Evolutionary conservation across 257 asterid species (phyloP), one percentile per base, ranked within the genome.

Genomic region (Cinchona pubescens): DNA sequence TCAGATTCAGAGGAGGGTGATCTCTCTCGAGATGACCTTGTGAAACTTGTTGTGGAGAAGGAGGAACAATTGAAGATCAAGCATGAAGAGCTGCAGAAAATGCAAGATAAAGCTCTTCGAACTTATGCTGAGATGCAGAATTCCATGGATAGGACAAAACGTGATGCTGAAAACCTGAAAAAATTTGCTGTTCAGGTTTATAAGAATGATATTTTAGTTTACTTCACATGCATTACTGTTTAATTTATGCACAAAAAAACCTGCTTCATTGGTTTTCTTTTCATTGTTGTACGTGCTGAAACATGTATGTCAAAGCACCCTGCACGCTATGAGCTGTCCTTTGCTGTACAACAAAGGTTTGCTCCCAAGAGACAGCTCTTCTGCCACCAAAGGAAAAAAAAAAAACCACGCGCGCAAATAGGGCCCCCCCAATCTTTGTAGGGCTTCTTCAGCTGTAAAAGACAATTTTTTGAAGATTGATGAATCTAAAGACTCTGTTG

Each of bases 401-500:
- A 49, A 51, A 30, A 19, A 18, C n/a, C n/a, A n/a, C n/a, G n/a
- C n/a, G n/a, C n/a, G n/a, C n/a, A n/a, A n/a, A n/a, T n/a, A n/a
- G n/a, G n/a, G n/a, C n/a, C n/a, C n/a, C n/a, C n/a, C n/a, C 87
- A 92, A 92, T 82, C 81, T 95, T 85, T 82, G 86, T 11, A 88
- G 96, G 88, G 97, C 98, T 85, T 90, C 96, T 49, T 83, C 92
- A 79, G 89, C 92, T 72, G 98, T 96, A 66, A 95, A 90, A 86
- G 94, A 83, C 72, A 90, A 97, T 80, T 92, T 83, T 63, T 82
- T 90, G 4, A 91, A 92, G 72, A 82, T 92, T 48, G 96, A 95
- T 77, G 73, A 84, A 53, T 81, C 96, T 71, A 77, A 82, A 72
- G 96, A 90, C 77, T 81, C 87, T 45, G 80, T 84, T 69, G 98